phyloP scores from a whole-genome alignment of 1,284 basidiomycete genomes.

The Termitomyces sp. region DNA sequence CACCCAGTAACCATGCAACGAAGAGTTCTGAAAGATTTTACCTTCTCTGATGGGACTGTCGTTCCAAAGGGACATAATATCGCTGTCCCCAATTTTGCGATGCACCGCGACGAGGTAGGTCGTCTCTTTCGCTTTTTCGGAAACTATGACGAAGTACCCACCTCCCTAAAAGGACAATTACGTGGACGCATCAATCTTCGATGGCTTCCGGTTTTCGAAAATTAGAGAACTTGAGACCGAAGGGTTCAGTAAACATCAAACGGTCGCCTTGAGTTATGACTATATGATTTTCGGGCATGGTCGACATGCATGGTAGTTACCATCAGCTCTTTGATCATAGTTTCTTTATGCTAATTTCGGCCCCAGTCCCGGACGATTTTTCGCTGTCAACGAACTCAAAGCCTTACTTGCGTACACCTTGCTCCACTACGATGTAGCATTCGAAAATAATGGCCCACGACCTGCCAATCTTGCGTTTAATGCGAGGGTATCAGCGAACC shows the following conservation, averaged over 20 bases:
- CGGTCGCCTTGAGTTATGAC: conserved; percentile 31
- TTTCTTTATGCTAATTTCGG: neutral
- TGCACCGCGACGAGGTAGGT: conserved; percentile 26
- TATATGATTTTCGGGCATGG: conserved; percentile 42
- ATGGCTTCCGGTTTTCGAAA: conserved; percentile 34
- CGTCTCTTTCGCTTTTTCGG: neutral
- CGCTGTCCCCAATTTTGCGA: conserved; percentile 23
- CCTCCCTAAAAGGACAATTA: conserved; percentile 21
- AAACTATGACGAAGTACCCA: neutral
- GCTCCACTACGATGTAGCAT: conserved; percentile 34
- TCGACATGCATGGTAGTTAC: conserved; percentile 33
- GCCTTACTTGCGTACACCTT: conserved; percentile 34
- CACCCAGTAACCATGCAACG: conserved; percentile 26
- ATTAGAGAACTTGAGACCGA: conserved; percentile 25
- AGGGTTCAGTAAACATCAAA: conserved; percentile 28
- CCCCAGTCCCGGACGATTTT: conserved; percentile 31
- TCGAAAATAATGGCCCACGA: conserved; percentile 16
- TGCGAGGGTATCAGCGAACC: conserved; percentile 18
- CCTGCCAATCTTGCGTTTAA: conserved; percentile 18
- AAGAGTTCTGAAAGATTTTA: conserved; percentile 32
- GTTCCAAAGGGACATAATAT: conserved; percentile 32
- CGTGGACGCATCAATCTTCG: conserved; percentile 26
- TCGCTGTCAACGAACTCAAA: conserved; percentile 34
- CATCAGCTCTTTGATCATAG: neutral
- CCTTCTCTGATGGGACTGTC: conserved; percentile 35